Evolutionary conservation across 2,329 filamentous ascomycete species (phyloP).

Genomic region (Pseudocercospora eumusae): DNA sequence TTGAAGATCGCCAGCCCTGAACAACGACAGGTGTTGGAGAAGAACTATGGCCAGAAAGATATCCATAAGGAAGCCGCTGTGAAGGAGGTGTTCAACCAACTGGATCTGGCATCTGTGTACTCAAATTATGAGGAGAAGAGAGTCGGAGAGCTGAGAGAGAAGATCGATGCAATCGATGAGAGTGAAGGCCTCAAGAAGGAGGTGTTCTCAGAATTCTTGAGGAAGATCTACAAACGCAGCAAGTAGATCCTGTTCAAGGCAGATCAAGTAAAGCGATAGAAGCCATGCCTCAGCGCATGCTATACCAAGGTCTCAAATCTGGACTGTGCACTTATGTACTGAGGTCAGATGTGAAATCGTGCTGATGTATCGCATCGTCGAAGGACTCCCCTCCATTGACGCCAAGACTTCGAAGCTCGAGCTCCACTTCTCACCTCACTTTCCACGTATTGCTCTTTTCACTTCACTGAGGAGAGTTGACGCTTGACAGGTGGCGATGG

Average conservation of each 20-base stretch:
- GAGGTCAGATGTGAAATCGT: too few relatives aligned
- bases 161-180: conserved; percentile 82
- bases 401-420: neutral
- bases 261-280: neutral
- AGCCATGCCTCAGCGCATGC: too few relatives aligned
- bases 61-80: conserved; percentile 76
- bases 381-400: neutral
- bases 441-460: neutral
- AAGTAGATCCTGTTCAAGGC: conserved; percentile 60
- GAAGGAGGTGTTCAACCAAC: conserved; percentile 84
- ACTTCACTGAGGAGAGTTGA: neutral
- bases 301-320: too few relatives aligned
- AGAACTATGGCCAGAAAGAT: conserved; percentile 94
- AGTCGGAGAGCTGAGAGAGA: conserved; percentile 72
- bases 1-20: conserved; percentile 76
- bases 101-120: conserved; percentile 81
- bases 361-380: too few relatives aligned
- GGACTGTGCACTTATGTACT: too few relatives aligned
- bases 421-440: neutral
- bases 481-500: neutral
- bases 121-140: conserved; percentile 85
- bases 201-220: conserved; percentile 84
- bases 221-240: conserved; percentile 97
- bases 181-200: conserved; percentile 83
- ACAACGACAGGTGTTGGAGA: conserved; percentile 83